These are phyloP conservation scores for Daldinia decipiens DNA, from an alignment of 495 filamentous ascomycete genomes.

Conservation along the genomic window DNA sequence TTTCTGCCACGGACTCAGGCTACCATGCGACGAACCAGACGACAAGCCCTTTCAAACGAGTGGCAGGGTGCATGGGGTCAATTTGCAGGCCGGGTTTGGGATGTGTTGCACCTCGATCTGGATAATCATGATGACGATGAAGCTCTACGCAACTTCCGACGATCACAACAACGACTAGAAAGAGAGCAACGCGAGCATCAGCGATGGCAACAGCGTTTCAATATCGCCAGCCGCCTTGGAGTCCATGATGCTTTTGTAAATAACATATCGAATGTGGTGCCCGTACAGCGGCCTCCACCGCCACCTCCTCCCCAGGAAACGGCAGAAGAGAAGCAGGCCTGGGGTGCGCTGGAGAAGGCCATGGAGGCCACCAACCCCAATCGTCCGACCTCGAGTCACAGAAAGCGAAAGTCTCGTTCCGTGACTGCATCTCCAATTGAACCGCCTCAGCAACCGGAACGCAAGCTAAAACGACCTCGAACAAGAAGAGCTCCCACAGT, in stretches of 20 bases:
- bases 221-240: conserved; percentile 80
- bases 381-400: conserved; percentile 43
- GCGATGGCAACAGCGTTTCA: conserved; percentile 81
- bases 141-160: conserved; percentile 56
- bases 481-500: conserved; percentile 60
- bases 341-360: conserved; percentile 88
- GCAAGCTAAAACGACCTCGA: conserved; percentile 85
- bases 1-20: conserved; percentile 63
- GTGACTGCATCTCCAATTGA: conserved; percentile 76
- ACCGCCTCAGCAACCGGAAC: conserved; percentile 69
- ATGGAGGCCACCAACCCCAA: conserved; percentile 69
- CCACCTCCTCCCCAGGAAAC: conserved; percentile 69
- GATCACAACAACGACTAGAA: conserved; percentile 67
- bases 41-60: conserved; percentile 59
- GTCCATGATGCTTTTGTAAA: conserved; percentile 73
- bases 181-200: conserved; percentile 72
- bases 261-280: conserved; percentile 56
- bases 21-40: conserved; percentile 57
- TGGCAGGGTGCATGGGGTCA: conserved; percentile 67
- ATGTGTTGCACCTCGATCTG: conserved; percentile 76
- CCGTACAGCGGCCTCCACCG: conserved; percentile 33
- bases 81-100: conserved; percentile 61
- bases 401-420: conserved; percentile 82
- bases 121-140: conserved; percentile 91
- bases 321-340: conserved; percentile 81